Conservation (phyloP, 441 rosid genomes). For the California macrophylla region DNA sequence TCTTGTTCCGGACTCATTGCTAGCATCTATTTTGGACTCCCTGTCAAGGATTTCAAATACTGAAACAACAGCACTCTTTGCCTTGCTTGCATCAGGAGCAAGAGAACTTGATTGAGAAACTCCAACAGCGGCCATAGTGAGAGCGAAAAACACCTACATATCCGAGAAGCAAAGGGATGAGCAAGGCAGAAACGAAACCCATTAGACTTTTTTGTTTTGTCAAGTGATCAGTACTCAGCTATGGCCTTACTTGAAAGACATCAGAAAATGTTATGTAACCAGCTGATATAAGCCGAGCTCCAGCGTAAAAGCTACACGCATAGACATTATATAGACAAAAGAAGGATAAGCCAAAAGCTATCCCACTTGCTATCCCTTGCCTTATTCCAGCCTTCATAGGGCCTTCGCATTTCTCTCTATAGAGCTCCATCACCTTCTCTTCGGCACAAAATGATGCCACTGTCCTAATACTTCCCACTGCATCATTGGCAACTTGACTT, state of each 20-base stretch:
- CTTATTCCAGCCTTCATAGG: conserved; percentile 52
- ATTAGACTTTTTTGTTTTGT: too few relatives aligned
- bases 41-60: conserved; percentile 49
- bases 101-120: conserved; percentile 51
- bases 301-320: conserved; percentile 59
- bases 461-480: conserved; percentile 76
- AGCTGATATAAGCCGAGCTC: conserved; percentile 58
- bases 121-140: conserved; percentile 45
- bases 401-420: conserved; percentile 51
- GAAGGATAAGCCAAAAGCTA: conserved; percentile 53
- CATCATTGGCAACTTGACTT: conserved; percentile 75
- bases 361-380: conserved; percentile 56
- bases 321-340: conserved; percentile 43
- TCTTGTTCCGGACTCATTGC: conserved; percentile 35
- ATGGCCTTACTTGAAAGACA: conserved; percentile 46
- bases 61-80: conserved; percentile 50
- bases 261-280: conserved; percentile 46
- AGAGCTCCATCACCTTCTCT: conserved; percentile 61
- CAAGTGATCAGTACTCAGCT: too few relatives aligned
- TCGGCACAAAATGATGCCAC: conserved; percentile 82
- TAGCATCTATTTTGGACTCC: conserved; percentile 47
- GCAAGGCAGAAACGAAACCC: too few relatives aligned
- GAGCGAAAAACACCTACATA: conserved; percentile 58
- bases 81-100: conserved; percentile 49
- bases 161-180: neutral